Base-by-base conservation (phyloP, 2,329 filamentous ascomycete species). In the Cladosporium sp. region DNA sequence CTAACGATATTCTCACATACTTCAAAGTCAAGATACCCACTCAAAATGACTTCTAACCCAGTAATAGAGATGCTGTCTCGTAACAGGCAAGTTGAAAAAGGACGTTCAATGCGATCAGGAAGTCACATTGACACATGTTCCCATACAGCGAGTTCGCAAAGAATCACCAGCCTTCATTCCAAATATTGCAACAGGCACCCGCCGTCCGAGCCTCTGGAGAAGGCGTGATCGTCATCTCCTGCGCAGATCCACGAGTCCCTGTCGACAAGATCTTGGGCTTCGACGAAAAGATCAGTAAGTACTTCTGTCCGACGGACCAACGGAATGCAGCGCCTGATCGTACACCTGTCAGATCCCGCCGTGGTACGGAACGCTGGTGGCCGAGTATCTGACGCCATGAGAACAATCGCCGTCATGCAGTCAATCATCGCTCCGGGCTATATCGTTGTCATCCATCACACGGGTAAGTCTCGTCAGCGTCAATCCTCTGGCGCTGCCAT, bases 401-500 rank as follows among this genome's bases (percentile, higher is more conserved):
- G 42, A 22, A 48, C 45, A 13, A 38, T 48, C 35, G 45, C 27
- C 35, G 35, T 48, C n/a, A 48, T 39, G 45, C 45, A 48, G 16
- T 16, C 45, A n/a, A 48, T 48, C 45, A 36, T 36, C 13, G 30
- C 33, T 8, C 42, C 42, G 7, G 27, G 42, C 11, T 54, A 48
- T 3, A 57, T 64, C 29, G 51, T 62, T 40, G 52, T 66, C 7
- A 53, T 65, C 32, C 59, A 65, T 20, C 61, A 66, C 42, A 64
- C 55, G 20, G 60, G 62, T 64, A 40, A 13, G 43, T 4, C 11
- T 7, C 19, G 13, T 22, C 12, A 6, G 13, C 20, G 13, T 27
- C 4, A 7, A 32, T 11, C 30, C n/a, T n/a, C n/a, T n/a, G n/a
- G n/a, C n/a, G n/a, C n/a, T n/a, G n/a, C n/a, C n/a, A n/a, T n/a